Base-by-base conservation (phyloP, 2,329 filamentous ascomycete species). In the Diaporthe sp. region DNA sequence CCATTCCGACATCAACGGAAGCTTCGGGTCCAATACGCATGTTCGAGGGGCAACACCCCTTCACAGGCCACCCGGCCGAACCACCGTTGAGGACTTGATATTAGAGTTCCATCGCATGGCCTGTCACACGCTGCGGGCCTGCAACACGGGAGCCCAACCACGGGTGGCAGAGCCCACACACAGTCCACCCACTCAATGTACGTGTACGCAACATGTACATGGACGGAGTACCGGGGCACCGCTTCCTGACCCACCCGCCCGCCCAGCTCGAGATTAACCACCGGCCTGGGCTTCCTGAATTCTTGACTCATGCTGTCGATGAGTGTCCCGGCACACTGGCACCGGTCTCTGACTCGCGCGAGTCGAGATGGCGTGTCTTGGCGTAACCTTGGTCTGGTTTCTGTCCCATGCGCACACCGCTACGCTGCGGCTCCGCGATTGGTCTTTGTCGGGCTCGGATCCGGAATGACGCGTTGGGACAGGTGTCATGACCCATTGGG, bases 31-130 rank as follows among this genome's bases (percentile, higher is more conserved):
- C 64, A 67, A 28, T 38, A 35, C 45, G 30, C 64, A 19, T 28
- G 42, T 38, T 17, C 64, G 45, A 52, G 64, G 40, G 30, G 64
- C 22, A 35, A 50, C 28, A 50, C 19, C 42, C 22, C 61, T 66
- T 66, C 42, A 66, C 60, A 66, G 50, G 61, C 17, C 40, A 47
- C 40, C 60, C 60, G 40, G 60, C 64, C n/a, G 22, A 54, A 54
- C 64, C 64, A 68, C 47, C 64, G 33, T 68, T 68, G 64, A 54
- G 47, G 35, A 25, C 45, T 38, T 68, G 33, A 45, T 50, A 42
- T 54, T 40, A 72, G 70, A 54, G 22, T 72, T 54, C 45, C 70
- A 72, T 61, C 70, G 70, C 70, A 42, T 72, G 47, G 68, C 17
- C 47, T 72, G 70, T 35, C 70, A 72, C 57, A 72, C 69, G 40